Percentiles rank a stretch among this genome's conserved stretches.
Conservation (phyloP, 2,329 filamentous ascomycete genomes). For the Xylariaceae sp. region DNA sequence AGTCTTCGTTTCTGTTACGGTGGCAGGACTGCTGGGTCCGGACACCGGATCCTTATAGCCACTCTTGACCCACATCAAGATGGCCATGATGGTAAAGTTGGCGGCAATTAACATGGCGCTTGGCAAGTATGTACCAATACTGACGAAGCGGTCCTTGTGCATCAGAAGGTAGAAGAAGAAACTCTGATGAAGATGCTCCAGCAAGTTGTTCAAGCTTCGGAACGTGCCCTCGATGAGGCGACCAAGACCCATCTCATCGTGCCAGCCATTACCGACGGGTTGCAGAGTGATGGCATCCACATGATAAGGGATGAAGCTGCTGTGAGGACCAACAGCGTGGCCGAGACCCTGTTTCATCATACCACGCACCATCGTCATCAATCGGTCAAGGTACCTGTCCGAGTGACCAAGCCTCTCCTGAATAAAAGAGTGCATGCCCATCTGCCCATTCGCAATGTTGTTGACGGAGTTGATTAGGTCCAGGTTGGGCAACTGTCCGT, state of each 20-base stretch:
- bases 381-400: slow-evolving; percentile 72
- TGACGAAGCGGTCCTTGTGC: slow-evolving; percentile 88
- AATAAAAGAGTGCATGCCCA: slow-evolving; percentile 78
- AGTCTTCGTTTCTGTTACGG: slow-evolving; percentile 12
- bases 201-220: slow-evolving; percentile 87
- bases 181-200: slow-evolving; percentile 96
- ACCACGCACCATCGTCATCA: slow-evolving; percentile 83
- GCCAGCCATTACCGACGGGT: slow-evolving; percentile 85
- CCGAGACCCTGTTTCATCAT: slow-evolving; percentile 91
- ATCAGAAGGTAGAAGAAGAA: slow-evolving; percentile 99
- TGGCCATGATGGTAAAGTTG: slow-evolving; percentile 93
- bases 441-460: slow-evolving; percentile 80
- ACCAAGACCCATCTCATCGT: slow-evolving; percentile 95
- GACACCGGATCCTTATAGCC: slow-evolving; percentile 46
- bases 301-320: slow-evolving; percentile 95
- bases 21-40: neutral
- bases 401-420: slow-evolving; percentile 79
- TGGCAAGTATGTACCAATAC: slow-evolving; percentile 93
- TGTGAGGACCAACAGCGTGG: slow-evolving; percentile 84
- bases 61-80: slow-evolving; percentile 88
- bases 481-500: slow-evolving; percentile 90
- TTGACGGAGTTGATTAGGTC: slow-evolving; percentile 94
- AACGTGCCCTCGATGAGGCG: slow-evolving; percentile 85
- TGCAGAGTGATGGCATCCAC: slow-evolving; percentile 93
- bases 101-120: slow-evolving; percentile 95